These are phyloP conservation scores for Rhizomucor miehei DNA, from an alignment of 371 early-diverging fungal genomes.

Conservation along the genomic window DNA sequence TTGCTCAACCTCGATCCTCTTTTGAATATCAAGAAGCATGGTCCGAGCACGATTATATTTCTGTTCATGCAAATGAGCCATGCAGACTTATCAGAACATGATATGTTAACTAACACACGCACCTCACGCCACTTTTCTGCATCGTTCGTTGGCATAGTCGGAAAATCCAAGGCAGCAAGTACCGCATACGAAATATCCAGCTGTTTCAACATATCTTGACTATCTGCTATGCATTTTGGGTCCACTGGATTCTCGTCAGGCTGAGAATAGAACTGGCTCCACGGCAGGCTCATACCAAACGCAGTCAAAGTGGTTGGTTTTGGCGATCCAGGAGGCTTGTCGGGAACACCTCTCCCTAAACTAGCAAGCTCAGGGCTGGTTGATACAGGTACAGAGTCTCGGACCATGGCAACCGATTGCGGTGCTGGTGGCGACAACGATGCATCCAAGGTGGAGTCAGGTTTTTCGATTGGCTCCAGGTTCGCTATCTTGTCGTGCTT, in stretches of 20 bases:
- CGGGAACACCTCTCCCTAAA: neutral
- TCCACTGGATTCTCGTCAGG: neutral
- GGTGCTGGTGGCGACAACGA: neutral
- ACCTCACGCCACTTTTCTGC: constrained; percentile 6
- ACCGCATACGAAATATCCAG: constrained; percentile 11
- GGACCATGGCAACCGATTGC: neutral
- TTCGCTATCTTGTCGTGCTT: neutral
- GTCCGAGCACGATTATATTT: constrained; percentile 5
- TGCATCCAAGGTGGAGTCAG: neutral
- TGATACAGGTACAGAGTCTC: neutral
- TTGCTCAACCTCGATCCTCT: constrained; percentile 10
- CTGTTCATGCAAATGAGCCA: neutral
- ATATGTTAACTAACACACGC: neutral
- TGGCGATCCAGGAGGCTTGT: neutral
- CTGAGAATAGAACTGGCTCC: constrained; percentile 3
- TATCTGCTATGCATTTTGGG: neutral
- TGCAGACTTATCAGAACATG: no score
- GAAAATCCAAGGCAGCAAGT: constrained; percentile 5
- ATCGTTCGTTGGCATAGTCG: constrained; percentile 7
- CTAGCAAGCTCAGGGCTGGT: neutral
- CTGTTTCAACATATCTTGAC: constrained; percentile 4
- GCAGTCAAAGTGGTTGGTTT: neutral
- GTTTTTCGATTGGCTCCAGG: neutral
- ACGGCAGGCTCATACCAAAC: constrained; percentile 6
- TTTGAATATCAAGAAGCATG: constrained; percentile 1